Percentiles rank a stretch among this genome's conserved stretches.
These are phyloP conservation scores for Penicillium fimorum DNA, from an alignment of 495 filamentous ascomycete genomes.

Conservation along the genomic window DNA sequence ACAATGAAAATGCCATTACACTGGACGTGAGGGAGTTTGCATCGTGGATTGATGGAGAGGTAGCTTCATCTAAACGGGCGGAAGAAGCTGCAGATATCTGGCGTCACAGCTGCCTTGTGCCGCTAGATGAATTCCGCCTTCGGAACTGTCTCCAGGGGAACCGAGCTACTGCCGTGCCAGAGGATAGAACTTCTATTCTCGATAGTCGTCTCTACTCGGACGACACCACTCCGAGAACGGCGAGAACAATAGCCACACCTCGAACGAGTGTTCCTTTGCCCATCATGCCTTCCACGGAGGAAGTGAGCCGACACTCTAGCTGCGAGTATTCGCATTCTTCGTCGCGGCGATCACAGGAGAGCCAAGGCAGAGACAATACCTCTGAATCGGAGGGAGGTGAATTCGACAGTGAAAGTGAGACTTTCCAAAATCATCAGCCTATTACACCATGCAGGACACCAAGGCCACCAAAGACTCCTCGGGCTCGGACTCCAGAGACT, in stretches of 20 bases:
- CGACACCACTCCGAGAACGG: too few species aligned
- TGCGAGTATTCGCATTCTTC: neutral
- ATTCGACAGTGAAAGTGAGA: neutral
- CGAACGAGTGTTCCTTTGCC: slow-evolving; percentile 4
- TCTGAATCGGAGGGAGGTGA: neutral
- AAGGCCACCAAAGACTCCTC: neutral
- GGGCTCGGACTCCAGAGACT: neutral
- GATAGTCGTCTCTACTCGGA: neutral
- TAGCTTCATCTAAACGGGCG: neutral
- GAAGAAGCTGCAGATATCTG: neutral
- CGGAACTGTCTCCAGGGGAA: slow-evolving; percentile 3
- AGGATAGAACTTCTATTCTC: neutral
- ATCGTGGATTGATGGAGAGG: neutral
- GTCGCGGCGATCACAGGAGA: neutral
- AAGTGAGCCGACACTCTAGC: neutral
- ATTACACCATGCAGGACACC: neutral
- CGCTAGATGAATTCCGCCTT: neutral
- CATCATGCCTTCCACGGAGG: neutral
- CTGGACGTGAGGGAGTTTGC: neutral
- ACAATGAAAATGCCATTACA: slow-evolving; percentile 1
- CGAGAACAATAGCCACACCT: neutral
- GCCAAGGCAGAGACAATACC: neutral
- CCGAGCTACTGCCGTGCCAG: neutral
- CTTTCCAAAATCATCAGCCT: neutral
- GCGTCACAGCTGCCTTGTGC: slow-evolving; percentile 1